phyloP scores from a whole-genome alignment of 2,329 filamentous ascomycete genomes.

The Magnaporthiopsis poae region DNA sequence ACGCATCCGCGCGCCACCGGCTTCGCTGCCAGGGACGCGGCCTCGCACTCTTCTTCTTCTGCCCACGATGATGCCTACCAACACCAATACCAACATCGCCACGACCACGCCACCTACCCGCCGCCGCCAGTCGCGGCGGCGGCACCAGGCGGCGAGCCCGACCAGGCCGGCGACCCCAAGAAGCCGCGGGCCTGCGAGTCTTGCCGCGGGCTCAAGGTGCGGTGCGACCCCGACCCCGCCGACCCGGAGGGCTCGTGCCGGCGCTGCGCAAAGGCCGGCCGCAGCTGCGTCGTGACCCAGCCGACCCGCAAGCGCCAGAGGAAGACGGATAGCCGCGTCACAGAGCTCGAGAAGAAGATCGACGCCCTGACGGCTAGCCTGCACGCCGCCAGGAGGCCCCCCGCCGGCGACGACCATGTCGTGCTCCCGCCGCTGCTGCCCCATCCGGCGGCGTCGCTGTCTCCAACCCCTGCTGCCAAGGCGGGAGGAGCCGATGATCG shows the following conservation, averaged over 20 bases:
- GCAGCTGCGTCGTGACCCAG: slow-evolving; percentile 66
- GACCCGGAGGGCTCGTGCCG: slow-evolving; percentile 57
- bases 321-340: slow-evolving; percentile 81
- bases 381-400: slow-evolving; percentile 38
- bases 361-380: slow-evolving; percentile 76
- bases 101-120: background rate
- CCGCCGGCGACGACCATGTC: background rate
- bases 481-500: background rate
- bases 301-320: slow-evolving; percentile 73
- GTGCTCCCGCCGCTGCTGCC: slow-evolving; percentile 1
- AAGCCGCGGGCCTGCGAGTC: slow-evolving; percentile 65
- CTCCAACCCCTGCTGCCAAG: too few species aligned
- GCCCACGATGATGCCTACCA: background rate
- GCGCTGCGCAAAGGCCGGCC: slow-evolving; percentile 71
- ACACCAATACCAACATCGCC: background rate
- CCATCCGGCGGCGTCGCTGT: background rate
- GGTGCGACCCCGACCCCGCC: slow-evolving; percentile 65
- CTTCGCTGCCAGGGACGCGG: slow-evolving; percentile 33
- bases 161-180: slow-evolving; percentile 42
- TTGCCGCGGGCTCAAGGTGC: slow-evolving; percentile 68
- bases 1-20: slow-evolving; percentile 9
- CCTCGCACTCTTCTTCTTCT: slow-evolving; percentile 8
- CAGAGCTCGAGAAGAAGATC: slow-evolving; percentile 86
- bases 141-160: background rate
- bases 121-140: slow-evolving; percentile 4